Base-by-base conservation (phyloP, 495 filamentous ascomycete species). In the Neurospora sp. region DNA sequence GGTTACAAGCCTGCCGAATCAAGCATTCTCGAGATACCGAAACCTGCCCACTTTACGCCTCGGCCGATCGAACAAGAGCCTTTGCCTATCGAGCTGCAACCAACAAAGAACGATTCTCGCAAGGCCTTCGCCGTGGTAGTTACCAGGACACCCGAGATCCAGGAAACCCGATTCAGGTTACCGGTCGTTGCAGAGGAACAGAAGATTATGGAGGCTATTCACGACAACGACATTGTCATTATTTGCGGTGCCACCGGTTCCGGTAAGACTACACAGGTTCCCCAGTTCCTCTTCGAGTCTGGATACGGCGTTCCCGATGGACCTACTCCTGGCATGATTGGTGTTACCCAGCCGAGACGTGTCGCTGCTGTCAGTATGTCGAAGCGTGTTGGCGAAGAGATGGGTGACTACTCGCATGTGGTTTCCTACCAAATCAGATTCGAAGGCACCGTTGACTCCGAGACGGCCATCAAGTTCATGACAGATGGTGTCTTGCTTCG, bases 401-500 rank as follows among this genome's bases (percentile, higher is more conserved):
- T 99, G 69, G 94, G 93, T 3, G 86, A 91, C 39, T 81, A 85
- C 59, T 88, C 90, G 7, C 87, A 90, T 31, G 77, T 81, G 54
- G 93, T 98, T 21, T 92, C 93, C 7, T 97, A 98, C 80, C 94
- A 97, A 78, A 97, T 99, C 76, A 91, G 96, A 38, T 98, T 97
- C 76, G 96, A 99, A 75, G 92, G 90, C 39, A 94, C 90, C 3
- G 90, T 91, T 2, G 89, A 88, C n/a, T 87, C 89, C 48, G 91
- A 94, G 73, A 99, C 96, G 0, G 91, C 94, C 3, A 90, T 98
- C 79, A 99, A 99, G 81, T 99, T 98, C 82, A 98, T 99, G 94
- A 99, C 96, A 0, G 96, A 99, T 80, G 96, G 96, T 85, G 93
- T 99, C 34, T 85, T 99, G 72, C 87, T 99, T 17, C 90, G 95